A percentile compares a stretch with the other conserved stretches of the same genome.
These are phyloP conservation scores for Coprinopsis strossmayeri DNA, from an alignment of 768 basidiomycete genomes.

Conservation along the genomic window DNA sequence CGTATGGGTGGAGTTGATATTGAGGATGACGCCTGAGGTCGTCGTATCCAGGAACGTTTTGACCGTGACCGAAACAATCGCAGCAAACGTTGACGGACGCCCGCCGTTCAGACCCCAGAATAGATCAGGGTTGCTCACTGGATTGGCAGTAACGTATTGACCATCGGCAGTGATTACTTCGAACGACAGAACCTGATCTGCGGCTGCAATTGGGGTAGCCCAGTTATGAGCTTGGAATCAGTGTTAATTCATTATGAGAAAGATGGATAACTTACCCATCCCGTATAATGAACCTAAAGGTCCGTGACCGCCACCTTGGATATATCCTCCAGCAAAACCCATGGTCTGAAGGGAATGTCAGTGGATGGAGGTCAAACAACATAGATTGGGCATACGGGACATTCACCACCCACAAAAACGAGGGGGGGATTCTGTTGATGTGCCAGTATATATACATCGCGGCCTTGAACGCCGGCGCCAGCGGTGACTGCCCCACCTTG, in stretches of 20 bases:
- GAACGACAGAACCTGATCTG: conserved; percentile 23
- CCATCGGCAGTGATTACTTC: conserved; percentile 36
- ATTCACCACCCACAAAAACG: conserved; percentile 12
- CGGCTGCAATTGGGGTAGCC: conserved; percentile 3
- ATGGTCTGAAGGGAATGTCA: conserved; percentile 17
- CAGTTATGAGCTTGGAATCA: too few relatives aligned
- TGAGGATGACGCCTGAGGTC: conserved; percentile 8
- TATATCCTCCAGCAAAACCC: conserved; percentile 31
- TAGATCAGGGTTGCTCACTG: conserved; percentile 28
- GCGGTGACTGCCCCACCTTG: conserved; percentile 14
- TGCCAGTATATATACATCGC: conserved; percentile 8
- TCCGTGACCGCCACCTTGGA: conserved; percentile 22
- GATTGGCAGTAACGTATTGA: conserved; percentile 20
- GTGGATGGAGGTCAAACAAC: background rate
- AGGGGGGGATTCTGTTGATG: conserved; percentile 4
- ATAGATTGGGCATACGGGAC: conserved; percentile 9
- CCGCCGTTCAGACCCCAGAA: conserved; percentile 32
- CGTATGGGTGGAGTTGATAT: conserved; percentile 12
- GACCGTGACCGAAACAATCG: conserved; percentile 12
- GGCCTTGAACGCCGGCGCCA: conserved; percentile 14
- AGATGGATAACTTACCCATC: conserved; percentile 10
- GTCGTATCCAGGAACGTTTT: conserved; percentile 16
- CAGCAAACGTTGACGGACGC: conserved; percentile 14
- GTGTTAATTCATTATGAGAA: too few relatives aligned
- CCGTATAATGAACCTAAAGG: conserved; percentile 12